A percentile compares a stretch with the other conserved stretches of the same genome.
Conservation (phyloP, 306 rosid species). For the apple (Malus domestica) region ASM211411v1 NC_041801.1:42017001-42017500, state of each 20-base stretch:
- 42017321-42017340: slow-evolving; percentile 53
- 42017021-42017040: background rate
- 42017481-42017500: slow-evolving; percentile 85
- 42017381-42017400: slow-evolving; percentile 99
- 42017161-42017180: background rate
- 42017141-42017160: background rate
- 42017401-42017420: slow-evolving; percentile 92
- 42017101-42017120: background rate
- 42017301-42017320: background rate
- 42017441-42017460: slow-evolving; percentile 96
- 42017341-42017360: slow-evolving; percentile 98
- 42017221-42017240: background rate
- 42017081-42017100: background rate
- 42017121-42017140: background rate
- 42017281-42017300: background rate
- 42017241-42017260: background rate
- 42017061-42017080: background rate
- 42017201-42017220: background rate
- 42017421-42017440: slow-evolving; percentile 88
- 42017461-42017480: slow-evolving; percentile 94
- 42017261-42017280: background rate
- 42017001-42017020: background rate
- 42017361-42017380: slow-evolving; percentile 94
- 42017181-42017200: background rate
- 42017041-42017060: background rate